Base-by-base conservation (phyloP, 2,329 filamentous ascomycete genomes). In the Furcasterigmium furcatum region DNA sequence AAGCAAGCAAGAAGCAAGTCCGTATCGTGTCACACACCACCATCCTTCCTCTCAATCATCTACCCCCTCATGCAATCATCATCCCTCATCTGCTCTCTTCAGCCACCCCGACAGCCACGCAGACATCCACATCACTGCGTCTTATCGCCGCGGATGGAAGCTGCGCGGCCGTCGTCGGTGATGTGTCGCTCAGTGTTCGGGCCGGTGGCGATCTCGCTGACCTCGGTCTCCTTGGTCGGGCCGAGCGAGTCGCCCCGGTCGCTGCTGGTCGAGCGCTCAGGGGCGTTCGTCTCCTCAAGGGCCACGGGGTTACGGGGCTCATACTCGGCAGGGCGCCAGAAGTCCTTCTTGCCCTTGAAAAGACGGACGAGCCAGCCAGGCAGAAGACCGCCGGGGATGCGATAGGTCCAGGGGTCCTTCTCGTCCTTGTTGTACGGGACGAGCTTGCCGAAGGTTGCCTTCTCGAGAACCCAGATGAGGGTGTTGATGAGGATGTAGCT, bases 391-490 rank as follows among this genome's bases (percentile, higher is more conserved):
- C 88, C 88, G 1, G 84, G 79, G 24, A 91, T 77, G 58, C 79
- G 82, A 71, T 83, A 92, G 1, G 87, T 88, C 90, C 89, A 95
- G 9, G 76, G 79, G 48, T 94, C 89, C 63, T 89, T 88, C 57
- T 85, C 72, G 8, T 86, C 76, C 66, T 89, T 87, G 66, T 91
- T 88, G 6, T 79, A 76, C 0, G 90, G 89, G 8, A 84, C 77
- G 52, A 95, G 79, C 32, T 85, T 80, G 36, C 88, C 88, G 2
- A 81, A 73, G 0, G 82, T 85, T 4, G 68, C 67, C 60, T 80
- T 75, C 63, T 87, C 82, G 54, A 95, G 66, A 40, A 87, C 46
- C 79, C 80, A 91, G 12, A 88, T 82, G 12, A 76, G 59, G 0
- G 74, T 79, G 67, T 95, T 95, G 66, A 95, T 77, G 52, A 87